Evolutionary conservation across 2,329 filamentous ascomycete genomes (phyloP).

Genomic region (Monosporascus ibericus): DNA sequence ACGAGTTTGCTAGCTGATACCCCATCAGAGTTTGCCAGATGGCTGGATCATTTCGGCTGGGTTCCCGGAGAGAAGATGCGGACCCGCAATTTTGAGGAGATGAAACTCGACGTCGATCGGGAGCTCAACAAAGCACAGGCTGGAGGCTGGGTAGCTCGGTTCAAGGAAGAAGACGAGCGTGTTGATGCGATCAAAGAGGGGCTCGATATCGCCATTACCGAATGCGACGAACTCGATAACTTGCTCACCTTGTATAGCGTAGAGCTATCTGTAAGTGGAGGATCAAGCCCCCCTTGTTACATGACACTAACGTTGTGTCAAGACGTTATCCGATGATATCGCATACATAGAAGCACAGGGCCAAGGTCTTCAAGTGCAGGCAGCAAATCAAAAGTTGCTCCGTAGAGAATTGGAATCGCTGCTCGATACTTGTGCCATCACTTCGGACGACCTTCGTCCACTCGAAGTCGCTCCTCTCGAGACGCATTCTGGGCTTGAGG

Average conservation of each 20-base stretch:
- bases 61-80: slow-evolving; percentile 69
- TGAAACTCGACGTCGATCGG: slow-evolving; percentile 77
- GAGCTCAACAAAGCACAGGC: slow-evolving; percentile 89
- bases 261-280: slow-evolving; percentile 70
- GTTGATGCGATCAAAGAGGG: slow-evolving; percentile 80
- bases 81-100: slow-evolving; percentile 67
- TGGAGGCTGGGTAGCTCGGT: slow-evolving; percentile 82
- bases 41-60: slow-evolving; percentile 86
- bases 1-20: slow-evolving; percentile 67
- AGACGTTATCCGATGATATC: slow-evolving; percentile 94
- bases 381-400: slow-evolving; percentile 90
- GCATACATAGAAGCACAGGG: slow-evolving; percentile 96
- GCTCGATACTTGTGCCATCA: slow-evolving; percentile 88
- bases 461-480: slow-evolving; percentile 70
- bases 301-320: slow-evolving; percentile 17
- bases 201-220: slow-evolving; percentile 83
- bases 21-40: slow-evolving; percentile 73
- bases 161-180: slow-evolving; percentile 81
- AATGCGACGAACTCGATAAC: slow-evolving; percentile 95
- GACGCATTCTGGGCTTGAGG: slow-evolving; percentile 61
- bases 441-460: slow-evolving; percentile 65
- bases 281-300: background rate
- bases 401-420: slow-evolving; percentile 84
- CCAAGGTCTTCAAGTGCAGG: slow-evolving; percentile 93
- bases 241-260: slow-evolving; percentile 91